Evolutionary conservation across 1,139 yeast species (phyloP).

Genomic region (Torulaspora pretoriensis): DNA sequence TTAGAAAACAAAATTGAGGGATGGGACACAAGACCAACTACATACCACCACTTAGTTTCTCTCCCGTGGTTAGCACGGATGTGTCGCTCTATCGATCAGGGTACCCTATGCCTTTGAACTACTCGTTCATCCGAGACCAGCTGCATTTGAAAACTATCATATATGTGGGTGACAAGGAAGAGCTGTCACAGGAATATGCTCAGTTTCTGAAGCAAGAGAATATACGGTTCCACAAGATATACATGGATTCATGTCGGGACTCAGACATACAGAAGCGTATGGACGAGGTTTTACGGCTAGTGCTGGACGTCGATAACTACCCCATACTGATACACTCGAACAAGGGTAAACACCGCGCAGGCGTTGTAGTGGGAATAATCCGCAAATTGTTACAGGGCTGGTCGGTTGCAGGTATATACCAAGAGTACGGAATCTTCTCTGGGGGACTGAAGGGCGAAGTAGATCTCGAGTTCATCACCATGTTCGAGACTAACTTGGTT

Average conservation of each 20-base stretch:
- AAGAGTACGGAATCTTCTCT: conserved; percentile 89
- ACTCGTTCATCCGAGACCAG: conserved; percentile 62
- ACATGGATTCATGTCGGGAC: conserved; percentile 70
- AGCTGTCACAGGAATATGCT: conserved; percentile 54
- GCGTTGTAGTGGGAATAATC: conserved; percentile 84
- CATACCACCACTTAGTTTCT: conserved; percentile 89
- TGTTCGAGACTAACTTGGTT: conserved; percentile 30
- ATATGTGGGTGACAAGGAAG: conserved; percentile 74
- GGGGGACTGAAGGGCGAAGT: conserved; percentile 83
- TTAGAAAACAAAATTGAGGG: not conserved
- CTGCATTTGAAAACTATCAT: conserved; percentile 73
- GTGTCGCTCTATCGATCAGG: conserved; percentile 88
- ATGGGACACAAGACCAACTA: conserved; percentile 34
- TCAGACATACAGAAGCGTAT: conserved; percentile 62
- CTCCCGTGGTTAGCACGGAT: conserved; percentile 60
- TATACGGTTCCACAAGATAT: conserved; percentile 57
- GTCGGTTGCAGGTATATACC: conserved; percentile 89
- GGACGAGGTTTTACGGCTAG: conserved; percentile 56
- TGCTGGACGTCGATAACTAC: conserved; percentile 67
- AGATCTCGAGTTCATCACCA: conserved; percentile 60
- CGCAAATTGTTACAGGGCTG: conserved; percentile 84
- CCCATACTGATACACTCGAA: conserved; percentile 89
- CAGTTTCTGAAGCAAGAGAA: conserved; percentile 56
- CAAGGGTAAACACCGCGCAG: conserved; percentile 93
- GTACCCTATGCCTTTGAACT: conserved; percentile 84